Conservation (phyloP, 257 asterid species). For the Gentiana macrophylla region DNA sequence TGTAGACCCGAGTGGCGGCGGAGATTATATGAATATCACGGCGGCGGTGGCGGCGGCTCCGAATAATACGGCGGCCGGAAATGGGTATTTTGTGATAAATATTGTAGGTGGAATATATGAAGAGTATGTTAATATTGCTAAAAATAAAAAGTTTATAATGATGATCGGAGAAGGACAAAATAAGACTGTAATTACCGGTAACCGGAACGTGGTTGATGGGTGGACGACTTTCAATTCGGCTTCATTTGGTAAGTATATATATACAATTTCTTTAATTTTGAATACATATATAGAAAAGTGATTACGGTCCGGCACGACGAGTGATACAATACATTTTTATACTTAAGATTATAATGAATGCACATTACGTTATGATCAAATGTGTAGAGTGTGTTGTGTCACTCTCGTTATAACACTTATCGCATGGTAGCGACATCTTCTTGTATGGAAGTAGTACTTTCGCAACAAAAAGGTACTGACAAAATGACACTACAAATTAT, state of each 20-base stretch:
- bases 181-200: constrained; percentile 21
- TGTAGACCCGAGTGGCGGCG: constrained; percentile 28
- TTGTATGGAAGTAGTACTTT: too few species aligned
- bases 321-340: too few species aligned
- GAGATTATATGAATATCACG: constrained; percentile 16
- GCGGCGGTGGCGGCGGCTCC: constrained; percentile 26
- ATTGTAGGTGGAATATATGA: constrained; percentile 26
- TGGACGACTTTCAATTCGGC: constrained; percentile 31
- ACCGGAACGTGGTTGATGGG: constrained; percentile 22
- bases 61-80: constrained; percentile 1
- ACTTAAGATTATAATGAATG: too few species aligned
- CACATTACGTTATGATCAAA: too few species aligned
- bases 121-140: constrained; percentile 20
- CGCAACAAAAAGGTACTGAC: too few species aligned
- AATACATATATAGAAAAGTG: neutral
- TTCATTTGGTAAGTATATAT: constrained; percentile 17
- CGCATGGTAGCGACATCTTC: too few species aligned
- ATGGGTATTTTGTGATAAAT: constrained; percentile 19
- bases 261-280: neutral
- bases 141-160: constrained; percentile 25
- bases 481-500: too few species aligned
- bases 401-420: too few species aligned
- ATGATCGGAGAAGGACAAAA: constrained; percentile 29
- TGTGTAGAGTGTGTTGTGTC: too few species aligned
- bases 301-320: too few species aligned